These are phyloP conservation scores for Penicillium sp. DNA, from an alignment of 2,329 filamentous ascomycete species.

Conservation along the genomic window DNA sequence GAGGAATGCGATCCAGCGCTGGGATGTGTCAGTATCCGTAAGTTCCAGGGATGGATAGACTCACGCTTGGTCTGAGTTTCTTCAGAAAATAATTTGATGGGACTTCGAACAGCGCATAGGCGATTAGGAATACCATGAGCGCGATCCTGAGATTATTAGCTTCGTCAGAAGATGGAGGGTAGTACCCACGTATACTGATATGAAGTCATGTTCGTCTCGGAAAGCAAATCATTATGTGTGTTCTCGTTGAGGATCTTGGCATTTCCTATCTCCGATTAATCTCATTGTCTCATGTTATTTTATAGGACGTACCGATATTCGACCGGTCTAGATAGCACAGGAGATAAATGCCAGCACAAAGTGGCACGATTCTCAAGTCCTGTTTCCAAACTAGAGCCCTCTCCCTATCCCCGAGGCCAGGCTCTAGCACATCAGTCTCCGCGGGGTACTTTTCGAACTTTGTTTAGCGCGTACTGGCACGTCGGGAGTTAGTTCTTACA, in stretches of 20 bases:
- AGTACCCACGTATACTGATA: constrained; percentile 52
- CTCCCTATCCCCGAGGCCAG: constrained; percentile 19
- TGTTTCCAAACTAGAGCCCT: constrained; percentile 51
- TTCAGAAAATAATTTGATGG: constrained; percentile 50
- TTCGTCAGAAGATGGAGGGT: neutral
- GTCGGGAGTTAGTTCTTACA: constrained; percentile 10
- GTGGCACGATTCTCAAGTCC: constrained; percentile 59
- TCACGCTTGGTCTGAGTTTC: constrained; percentile 42
- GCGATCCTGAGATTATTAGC: constrained; percentile 34
- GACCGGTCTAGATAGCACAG: constrained; percentile 63
- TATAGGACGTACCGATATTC: constrained; percentile 53
- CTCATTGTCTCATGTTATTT: neutral
- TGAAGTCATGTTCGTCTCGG: constrained; percentile 57
- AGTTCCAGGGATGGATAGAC: neutral
- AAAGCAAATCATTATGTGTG: constrained; percentile 57
- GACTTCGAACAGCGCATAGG: constrained; percentile 48
- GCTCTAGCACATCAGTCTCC: constrained; percentile 1
- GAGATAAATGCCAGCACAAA: constrained; percentile 61
- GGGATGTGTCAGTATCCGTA: neutral
- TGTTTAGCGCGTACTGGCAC: neutral
- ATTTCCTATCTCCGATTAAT: constrained; percentile 42
- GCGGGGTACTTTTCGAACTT: constrained; percentile 6
- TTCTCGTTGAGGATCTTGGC: constrained; percentile 61
- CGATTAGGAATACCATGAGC: constrained; percentile 47
- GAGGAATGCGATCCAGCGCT: constrained; percentile 48